phyloP scores from a whole-genome alignment of 2,329 filamentous ascomycete genomes.

The Aspergillus terreus region DNA sequence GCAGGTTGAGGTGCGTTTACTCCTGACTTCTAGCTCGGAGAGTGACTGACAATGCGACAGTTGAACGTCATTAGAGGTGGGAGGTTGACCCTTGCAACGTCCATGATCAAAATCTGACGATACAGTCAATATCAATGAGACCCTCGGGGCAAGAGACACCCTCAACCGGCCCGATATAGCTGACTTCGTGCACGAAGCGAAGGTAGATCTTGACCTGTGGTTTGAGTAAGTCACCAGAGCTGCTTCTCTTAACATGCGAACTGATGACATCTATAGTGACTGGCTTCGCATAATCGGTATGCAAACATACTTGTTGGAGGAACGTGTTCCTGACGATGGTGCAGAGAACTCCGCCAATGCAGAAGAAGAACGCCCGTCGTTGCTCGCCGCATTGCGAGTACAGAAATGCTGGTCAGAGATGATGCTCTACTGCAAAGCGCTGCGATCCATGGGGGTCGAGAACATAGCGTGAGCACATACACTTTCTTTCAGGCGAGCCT shows the following conservation, averaged over 20 bases:
- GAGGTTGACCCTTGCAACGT: neutral
- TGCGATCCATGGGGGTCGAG: conserved; percentile 48
- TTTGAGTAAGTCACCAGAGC: conserved; percentile 33
- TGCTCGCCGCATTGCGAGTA: conserved; percentile 47
- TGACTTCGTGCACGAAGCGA: conserved; percentile 42
- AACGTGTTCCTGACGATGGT: neutral
- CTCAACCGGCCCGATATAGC: conserved; percentile 35
- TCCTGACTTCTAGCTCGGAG: neutral
- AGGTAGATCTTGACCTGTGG: conserved; percentile 50
- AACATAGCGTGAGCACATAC: conserved; percentile 39
- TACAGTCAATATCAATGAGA: conserved; percentile 36
- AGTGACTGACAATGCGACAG: conserved; percentile 18
- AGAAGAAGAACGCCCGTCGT: conserved; percentile 32
- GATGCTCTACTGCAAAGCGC: conserved; percentile 50
- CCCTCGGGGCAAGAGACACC: conserved; percentile 22
- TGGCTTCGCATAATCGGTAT: conserved; percentile 36
- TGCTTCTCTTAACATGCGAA: conserved; percentile 6
- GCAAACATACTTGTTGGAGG: neutral
- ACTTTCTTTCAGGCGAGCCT: neutral
- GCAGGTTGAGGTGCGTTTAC: conserved; percentile 43
- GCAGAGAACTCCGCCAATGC: conserved; percentile 25
- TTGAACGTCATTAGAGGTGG: conserved; percentile 41
- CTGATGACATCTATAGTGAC: conserved; percentile 18
- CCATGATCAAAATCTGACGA: conserved; percentile 1
- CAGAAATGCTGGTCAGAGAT: conserved; percentile 54